Conservation (phyloP, 2,329 filamentous ascomycete species). For the Penicillium sumatraense region DNA sequence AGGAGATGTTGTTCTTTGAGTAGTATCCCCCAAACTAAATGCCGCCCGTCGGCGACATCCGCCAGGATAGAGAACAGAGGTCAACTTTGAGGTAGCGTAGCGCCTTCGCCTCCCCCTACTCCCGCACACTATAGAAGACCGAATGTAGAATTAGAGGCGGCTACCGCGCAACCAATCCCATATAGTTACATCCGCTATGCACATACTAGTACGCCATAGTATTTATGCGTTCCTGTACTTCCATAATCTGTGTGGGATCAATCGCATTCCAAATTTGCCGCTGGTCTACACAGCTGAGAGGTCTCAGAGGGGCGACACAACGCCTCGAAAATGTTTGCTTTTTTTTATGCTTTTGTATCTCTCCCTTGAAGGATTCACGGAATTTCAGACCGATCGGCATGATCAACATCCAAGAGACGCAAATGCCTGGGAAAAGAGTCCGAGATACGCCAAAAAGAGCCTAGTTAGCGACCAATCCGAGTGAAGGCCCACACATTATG, state of each 20-base stretch:
- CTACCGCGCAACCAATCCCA: conserved; percentile 23
- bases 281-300: not conserved
- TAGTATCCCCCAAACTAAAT: too few species aligned
- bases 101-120: too few species aligned
- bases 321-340: conserved; percentile 16
- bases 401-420: conserved; percentile 23
- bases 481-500: not conserved
- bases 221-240: not conserved
- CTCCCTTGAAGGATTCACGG: not conserved
- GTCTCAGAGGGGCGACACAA: not conserved
- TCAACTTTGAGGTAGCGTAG: too few species aligned
- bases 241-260: not conserved
- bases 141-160: conserved; percentile 14
- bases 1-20: not conserved
- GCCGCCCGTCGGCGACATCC: too few species aligned
- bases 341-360: conserved; percentile 5
- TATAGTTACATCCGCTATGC: too few species aligned
- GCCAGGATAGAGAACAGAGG: too few species aligned
- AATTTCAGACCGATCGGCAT: conserved; percentile 19
- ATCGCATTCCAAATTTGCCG: not conserved
- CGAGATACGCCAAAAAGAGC: conserved; percentile 8
- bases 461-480: conserved; percentile 16
- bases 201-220: too few species aligned
- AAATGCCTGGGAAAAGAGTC: conserved; percentile 7
- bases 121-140: not conserved